Evolutionary conservation across 2,329 filamentous ascomycete genomes (phyloP).

Genomic region (Akanthomyces muscarius): DNA sequence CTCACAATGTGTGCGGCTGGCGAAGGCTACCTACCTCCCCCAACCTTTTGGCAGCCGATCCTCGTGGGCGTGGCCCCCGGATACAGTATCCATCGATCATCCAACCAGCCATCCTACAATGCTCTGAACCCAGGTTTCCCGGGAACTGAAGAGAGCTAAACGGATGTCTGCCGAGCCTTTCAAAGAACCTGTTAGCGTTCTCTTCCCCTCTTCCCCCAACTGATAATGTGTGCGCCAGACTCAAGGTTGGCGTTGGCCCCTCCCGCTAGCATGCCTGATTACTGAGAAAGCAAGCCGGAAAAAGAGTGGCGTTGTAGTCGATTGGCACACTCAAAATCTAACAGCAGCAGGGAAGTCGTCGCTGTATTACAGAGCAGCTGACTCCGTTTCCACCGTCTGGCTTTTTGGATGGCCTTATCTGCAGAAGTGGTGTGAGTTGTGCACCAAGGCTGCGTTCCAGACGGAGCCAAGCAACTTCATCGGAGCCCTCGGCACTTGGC

Average conservation of each 20-base stretch:
- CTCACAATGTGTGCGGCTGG: neutral
- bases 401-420: neutral
- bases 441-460: neutral
- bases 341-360: neutral
- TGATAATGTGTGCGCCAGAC: too few relatives aligned
- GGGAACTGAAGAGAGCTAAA: too few relatives aligned
- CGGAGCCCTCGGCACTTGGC: conserved; percentile 3
- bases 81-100: neutral
- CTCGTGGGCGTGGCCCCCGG: neutral
- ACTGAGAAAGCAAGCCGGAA: neutral
- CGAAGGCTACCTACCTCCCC: neutral
- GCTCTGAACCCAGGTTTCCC: too few relatives aligned
- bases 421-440: neutral
- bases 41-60: neutral
- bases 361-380: neutral
- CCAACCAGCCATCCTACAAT: neutral
- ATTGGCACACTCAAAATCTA: neutral
- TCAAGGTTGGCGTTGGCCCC: too few relatives aligned
- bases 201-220: too few relatives aligned
- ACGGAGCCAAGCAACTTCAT: neutral
- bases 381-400: neutral
- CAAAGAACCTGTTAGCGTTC: too few relatives aligned
- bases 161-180: too few relatives aligned
- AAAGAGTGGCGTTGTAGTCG: neutral
- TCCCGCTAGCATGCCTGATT: too few relatives aligned